Conservation (phyloP, 768 basidiomycete species). For the Leccinum fibrillosum region DNA sequence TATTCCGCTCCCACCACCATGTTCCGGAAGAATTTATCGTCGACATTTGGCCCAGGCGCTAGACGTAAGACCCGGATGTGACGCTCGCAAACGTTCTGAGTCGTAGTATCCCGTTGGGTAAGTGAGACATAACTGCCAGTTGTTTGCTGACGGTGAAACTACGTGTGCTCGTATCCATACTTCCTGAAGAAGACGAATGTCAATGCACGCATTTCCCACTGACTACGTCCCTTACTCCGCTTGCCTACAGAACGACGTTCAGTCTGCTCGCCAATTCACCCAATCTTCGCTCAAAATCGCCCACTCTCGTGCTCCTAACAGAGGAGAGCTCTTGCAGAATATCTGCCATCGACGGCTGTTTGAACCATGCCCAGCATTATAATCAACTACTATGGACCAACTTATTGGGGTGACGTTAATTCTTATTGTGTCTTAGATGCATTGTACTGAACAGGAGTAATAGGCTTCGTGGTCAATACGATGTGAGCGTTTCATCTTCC, state of each 20-base stretch:
- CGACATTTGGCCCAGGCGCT: too few relatives aligned
- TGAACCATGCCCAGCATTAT: not conserved
- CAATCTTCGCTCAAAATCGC: not conserved
- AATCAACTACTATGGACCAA: not conserved
- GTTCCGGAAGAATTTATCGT: not conserved
- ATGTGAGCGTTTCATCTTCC: not conserved
- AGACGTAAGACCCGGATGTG: not conserved
- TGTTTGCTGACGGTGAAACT: not conserved
- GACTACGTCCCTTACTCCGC: not conserved
- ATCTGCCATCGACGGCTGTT: not conserved
- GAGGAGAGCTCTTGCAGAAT: not conserved
- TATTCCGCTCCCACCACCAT: not conserved
- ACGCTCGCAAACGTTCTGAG: not conserved
- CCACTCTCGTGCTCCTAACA: not conserved
- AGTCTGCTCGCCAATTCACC: not conserved
- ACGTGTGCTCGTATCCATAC: not conserved
- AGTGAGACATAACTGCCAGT: too few relatives aligned
- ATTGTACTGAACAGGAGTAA: not conserved
- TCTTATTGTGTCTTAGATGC: not conserved
- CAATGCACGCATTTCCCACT: not conserved
- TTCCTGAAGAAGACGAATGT: not conserved
- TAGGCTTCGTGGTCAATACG: constrained; percentile 10
- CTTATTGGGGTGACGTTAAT: constrained; percentile 4
- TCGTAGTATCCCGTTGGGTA: not conserved
- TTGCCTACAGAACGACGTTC: not conserved